Base-by-base conservation (phyloP, 345 rosid species). In the Citrus maxima region DNA sequence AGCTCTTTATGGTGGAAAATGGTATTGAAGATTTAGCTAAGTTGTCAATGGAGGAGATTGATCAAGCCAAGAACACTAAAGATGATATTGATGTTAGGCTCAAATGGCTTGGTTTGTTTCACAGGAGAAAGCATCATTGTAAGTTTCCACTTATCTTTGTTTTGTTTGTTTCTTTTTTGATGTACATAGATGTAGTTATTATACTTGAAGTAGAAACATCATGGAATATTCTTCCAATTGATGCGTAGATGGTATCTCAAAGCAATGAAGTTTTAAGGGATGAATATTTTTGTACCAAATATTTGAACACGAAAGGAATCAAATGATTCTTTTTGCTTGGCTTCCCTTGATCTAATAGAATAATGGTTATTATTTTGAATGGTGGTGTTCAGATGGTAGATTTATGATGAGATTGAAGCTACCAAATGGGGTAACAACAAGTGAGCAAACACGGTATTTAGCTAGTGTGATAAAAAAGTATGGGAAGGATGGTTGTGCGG, bases 391-490 rank as follows among this genome's bases (percentile, higher is more conserved):
- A 93, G 99, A 95, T 87, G 99, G 98, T 28, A 88, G 97, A 81
- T 95, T 95, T 84, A 95, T 95, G 99, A 95, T 95, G 97, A 92
- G 99, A 81, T 71, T 95, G 75, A 95, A 95, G 88, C 86, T 93
- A 61, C 99, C 99, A 64, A 93, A 95, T 82, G 99, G 98, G 49
- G 97, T 95, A 27, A 95, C 99, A 18, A 95, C 97, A 8, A 92
- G 97, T 59, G 95, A 82, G 22, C 99, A 95, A 74, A 92, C 98
- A 16, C 82, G 95, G 62, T 95, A 91, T 82, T 71, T 95, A 54
- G 98, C 97, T 0, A 93, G 95, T 76, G 97, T 91, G 81, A 93
- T 95, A 19, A 91, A 86, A 78, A 95, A 92, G 78, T 93, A 95
- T 38, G 97, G 98, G 7, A 84, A 88, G 80, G 98, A 95, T n/a